phyloP scores from a whole-genome alignment of 2,329 filamentous ascomycete genomes.

The Grosmannia clavigera region DNA sequence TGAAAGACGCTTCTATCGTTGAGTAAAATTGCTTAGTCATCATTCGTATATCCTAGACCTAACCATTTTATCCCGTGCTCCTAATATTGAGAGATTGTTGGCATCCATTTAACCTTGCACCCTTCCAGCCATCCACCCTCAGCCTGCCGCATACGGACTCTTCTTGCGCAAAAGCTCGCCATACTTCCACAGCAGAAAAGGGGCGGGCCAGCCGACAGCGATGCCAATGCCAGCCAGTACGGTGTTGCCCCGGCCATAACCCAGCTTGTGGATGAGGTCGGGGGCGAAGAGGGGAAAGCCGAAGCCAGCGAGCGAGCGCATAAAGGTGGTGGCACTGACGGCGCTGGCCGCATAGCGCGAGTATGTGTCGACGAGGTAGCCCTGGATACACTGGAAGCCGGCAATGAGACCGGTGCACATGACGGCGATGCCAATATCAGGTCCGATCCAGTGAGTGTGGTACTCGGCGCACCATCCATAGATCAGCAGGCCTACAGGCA shows the following conservation, averaged over 20 bases:
- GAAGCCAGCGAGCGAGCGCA: constrained; percentile 36
- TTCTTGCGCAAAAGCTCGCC: constrained; percentile 25
- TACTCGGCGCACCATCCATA: constrained; percentile 33
- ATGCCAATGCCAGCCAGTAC: constrained; percentile 30
- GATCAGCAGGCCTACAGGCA: constrained; percentile 30
- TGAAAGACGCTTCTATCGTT: no score
- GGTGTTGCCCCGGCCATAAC: constrained; percentile 29
- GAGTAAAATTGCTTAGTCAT: no score
- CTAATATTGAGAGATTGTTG: no score
- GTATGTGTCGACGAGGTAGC: constrained; percentile 34
- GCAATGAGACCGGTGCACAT: constrained; percentile 27
- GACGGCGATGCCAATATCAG: constrained; percentile 29
- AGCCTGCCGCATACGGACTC: constrained; percentile 13
- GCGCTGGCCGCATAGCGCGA: constrained; percentile 32
- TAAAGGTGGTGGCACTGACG: constrained; percentile 29
- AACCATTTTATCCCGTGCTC: no score
- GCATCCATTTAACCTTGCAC: no score
- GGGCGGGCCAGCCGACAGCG: constrained; percentile 27
- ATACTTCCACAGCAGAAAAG: constrained; percentile 31
- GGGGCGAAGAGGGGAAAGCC: constrained; percentile 40
- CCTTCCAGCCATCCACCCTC: no score
- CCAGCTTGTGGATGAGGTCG: constrained; percentile 28
- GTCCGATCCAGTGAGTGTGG: constrained; percentile 31
- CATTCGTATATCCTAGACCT: no score
- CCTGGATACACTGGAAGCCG: constrained; percentile 32